A percentile compares a stretch with the other conserved stretches of the same genome.
Conservation (phyloP, 257 asterid genomes). For the Forsythia viridissima region DNA sequence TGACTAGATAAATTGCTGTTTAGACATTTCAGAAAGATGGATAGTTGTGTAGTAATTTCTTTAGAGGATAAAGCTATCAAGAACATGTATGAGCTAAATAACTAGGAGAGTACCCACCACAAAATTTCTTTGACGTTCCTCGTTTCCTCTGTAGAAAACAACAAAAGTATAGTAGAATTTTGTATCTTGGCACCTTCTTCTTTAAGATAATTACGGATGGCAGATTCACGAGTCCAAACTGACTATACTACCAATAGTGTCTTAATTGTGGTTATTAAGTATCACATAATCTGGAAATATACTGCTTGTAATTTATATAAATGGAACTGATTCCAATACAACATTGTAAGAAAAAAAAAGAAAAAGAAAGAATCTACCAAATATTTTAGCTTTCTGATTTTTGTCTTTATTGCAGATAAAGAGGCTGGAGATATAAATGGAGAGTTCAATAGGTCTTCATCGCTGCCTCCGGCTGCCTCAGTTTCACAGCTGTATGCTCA, state of each 20-base stretch:
- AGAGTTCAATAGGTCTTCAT: slow-evolving; percentile 48
- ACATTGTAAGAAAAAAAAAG: not conserved
- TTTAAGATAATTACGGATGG: not conserved
- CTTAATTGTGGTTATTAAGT: not conserved
- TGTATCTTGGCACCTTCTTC: not conserved
- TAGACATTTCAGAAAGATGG: not conserved
- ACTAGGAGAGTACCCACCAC: not conserved
- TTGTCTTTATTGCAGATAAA: slow-evolving; percentile 49
- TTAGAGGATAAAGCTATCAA: not conserved
- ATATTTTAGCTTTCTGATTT: slow-evolving; percentile 22
- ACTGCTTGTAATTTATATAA: not conserved
- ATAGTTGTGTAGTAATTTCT: not conserved
- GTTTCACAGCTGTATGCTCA: slow-evolving; percentile 49
- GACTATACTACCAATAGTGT: not conserved
- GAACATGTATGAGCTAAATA: not conserved
- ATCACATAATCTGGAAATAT: not conserved
- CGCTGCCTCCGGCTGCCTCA: slow-evolving; percentile 41
- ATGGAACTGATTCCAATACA: not conserved
- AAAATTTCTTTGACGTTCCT: not conserved
- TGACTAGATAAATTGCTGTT: not conserved
- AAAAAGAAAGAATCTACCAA: not conserved
- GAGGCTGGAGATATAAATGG: slow-evolving; percentile 54
- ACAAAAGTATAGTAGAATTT: not conserved
- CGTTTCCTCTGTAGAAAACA: not conserved
- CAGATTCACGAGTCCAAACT: not conserved